Evolutionary conservation across 1,284 basidiomycete genomes (phyloP), one percentile per base, ranked within the genome.

Genomic region (Irpex rosettiformis): DNA sequence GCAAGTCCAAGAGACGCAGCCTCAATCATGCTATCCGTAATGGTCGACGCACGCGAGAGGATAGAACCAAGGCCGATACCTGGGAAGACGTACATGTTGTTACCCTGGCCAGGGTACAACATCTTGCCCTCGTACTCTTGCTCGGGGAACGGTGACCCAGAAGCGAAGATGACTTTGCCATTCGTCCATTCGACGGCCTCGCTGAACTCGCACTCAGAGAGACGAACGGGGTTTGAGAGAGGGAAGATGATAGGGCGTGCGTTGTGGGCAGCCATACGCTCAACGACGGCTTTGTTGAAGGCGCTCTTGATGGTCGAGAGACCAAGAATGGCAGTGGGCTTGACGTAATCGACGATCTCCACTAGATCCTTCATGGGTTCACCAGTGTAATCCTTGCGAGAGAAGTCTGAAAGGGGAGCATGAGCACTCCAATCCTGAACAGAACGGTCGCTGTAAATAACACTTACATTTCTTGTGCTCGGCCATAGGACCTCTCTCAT

Each of bases 231-330:
- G 77, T 98, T 98, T 33, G 92, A 94, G n/a, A 98, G 85, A 52
- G 96, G 93, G 82, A 98, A 97, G 72, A 98, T 87, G 78, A 97
- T 96, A 25, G 96, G 95, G 22, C 88, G 84, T 21, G 84, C 78
- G 76, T 96, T 97, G 65, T 92, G 79, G 53, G 83, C 80, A n/a
- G 89, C 85, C 94, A 98, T 96, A 10, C 83, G 77, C 65, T 85
- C 79, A 61, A 98, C 84, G 56, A 94, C 88, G 10, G 81, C 77
- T 58, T 88, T 79, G 61, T 79, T 84, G 76, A 98, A 98, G 1
- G 94, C 91, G 52, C 88, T 87, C 77, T 84, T 59, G 64, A 91
- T 88, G 24, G 95, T 97, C 21, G 92, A 95, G 30, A 98, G 85
- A 56, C 96, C 95, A 61, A 98, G 80, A 29, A 98, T 81, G 11